Evolutionary conservation across 163 green algal species (phyloP), one percentile per base, ranked within the genome.

Genomic region (Botryococcus braunii): DNA sequence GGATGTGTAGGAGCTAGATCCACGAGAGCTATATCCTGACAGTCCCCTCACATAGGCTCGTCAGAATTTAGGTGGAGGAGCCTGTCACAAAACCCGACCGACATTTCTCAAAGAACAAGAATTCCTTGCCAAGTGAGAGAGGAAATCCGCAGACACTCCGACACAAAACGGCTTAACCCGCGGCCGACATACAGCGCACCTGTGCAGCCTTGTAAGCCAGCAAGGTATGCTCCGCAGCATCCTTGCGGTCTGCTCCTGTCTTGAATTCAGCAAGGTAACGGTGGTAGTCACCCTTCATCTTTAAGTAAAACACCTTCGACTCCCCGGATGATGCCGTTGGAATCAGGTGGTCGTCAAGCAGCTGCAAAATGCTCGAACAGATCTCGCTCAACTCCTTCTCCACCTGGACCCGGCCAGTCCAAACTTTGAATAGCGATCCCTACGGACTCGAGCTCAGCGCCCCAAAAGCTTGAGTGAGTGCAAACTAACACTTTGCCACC

Each of bases 181-280:
- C n/a, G n/a, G n/a, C n/a, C n/a, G 52, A 62, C 11, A 62, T 13
- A 27, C 8, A 25, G 36, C 74, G 23, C 56, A 89, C 88, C 86
- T 95, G 90, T n/a, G 90, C 90, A 27, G 85, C 87, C 88, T 97
- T 98, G 89, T 99, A 99, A 0, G 94, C 94, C 68, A 96, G 82
- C 73, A 98, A 84, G 4, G 94, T 97, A 75, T 96, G 83, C 83
- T 99, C 93, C 13, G 94, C 94, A 29, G 91, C 91, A 69, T 98
- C 91, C 83, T 98, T 97, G 68, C 90, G 84, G 72, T 97, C 92
- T 37, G 76, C 73, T 37, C 87, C 86, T 37, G 87, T 95, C 87
- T 98, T 97, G 88, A 99, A 99, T 87, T 99, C 94, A 23, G 94
- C 94, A 58, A 98, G 83, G 82, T 99, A 99, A 46, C 94, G 87